phyloP scores from a whole-genome alignment of 768 basidiomycete genomes.

The Podaxis carcinomalis region DNA sequence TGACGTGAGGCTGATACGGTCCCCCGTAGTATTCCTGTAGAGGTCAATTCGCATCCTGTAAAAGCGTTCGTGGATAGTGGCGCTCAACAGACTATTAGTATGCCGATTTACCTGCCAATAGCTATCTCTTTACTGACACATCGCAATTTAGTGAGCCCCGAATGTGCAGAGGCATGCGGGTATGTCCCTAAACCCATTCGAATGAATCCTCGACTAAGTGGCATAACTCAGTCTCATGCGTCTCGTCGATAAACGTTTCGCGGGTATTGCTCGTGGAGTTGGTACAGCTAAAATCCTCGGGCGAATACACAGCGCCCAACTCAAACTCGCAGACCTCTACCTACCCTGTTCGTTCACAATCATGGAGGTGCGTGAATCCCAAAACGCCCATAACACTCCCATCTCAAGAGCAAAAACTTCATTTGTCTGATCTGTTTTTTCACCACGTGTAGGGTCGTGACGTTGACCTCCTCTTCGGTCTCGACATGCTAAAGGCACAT shows the following conservation, averaged over 20 bases:
- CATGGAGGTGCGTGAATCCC: constrained; percentile 66
- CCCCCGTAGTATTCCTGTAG: constrained; percentile 71
- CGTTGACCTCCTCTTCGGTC: constrained; percentile 92
- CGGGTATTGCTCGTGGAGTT: constrained; percentile 89
- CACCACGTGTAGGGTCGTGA: constrained; percentile 59
- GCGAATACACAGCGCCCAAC: constrained; percentile 87
- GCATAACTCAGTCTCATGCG: constrained; percentile 73
- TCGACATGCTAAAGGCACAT: constrained; percentile 99
- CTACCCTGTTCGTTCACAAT: constrained; percentile 92
- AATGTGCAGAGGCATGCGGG: constrained; percentile 90
- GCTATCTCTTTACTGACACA: background rate
- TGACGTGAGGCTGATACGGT: background rate
- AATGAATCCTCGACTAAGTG: background rate
- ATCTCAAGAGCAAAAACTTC: background rate
- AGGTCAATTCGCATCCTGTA: constrained; percentile 86
- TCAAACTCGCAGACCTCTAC: constrained; percentile 80
- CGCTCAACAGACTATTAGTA: constrained; percentile 95
- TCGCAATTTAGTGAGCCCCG: constrained; percentile 70
- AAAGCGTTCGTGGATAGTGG: constrained; percentile 99
- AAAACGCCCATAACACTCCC: background rate
- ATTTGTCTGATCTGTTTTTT: background rate
- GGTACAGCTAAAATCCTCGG: constrained; percentile 94
- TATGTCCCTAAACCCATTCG: constrained; percentile 28
- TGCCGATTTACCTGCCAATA: constrained; percentile 21
- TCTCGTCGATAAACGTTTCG: constrained; percentile 79